Evolutionary conservation across 495 filamentous ascomycete genomes (phyloP), one percentile per base, ranked within the genome.

Genomic region (Penicillium herquei): DNA sequence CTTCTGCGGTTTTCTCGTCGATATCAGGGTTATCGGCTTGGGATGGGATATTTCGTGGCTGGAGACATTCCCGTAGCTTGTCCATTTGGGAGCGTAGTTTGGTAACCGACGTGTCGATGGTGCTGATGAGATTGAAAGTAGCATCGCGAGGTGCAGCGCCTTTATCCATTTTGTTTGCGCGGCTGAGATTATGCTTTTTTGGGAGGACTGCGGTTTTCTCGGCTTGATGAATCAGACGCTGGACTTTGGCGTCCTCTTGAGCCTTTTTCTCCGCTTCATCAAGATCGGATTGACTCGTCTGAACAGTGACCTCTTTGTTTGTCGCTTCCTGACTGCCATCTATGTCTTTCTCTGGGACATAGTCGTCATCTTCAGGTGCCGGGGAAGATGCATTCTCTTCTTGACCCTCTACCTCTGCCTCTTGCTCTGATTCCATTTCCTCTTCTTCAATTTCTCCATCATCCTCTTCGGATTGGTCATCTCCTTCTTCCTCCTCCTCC

Each of bases 241-340:
- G 77, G 4, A 90, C 83, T 57, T 74, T 81, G 39, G 81, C 82
- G 56, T 91, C 87, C 68, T 90, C 85, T 55, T 75, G 73, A 11
- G 79, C 78, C 60, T 84, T 89, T 60, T 87, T 84, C 47, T 84
- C 78, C 16, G 78, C 78, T 54, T 87, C 84, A 39, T 83, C 76
- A 42, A 89, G 69, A 59, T 81, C 80, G 26, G 85, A 78, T 10
- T 76, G 73, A 21, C 81, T 74, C 32, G 54, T 52, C 9, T 57
- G 61, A 39, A 62, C 59, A 2, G 40, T 49, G 6, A 56, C 34
- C 41, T 57, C 43, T 14, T 55, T 62, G 13, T 62, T 49, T 3
- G 54, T 43, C n/a, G 50, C 6, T 54, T 67, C 55, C 21, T 59
- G 49, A 10, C 57, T 53, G 10, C 47, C 49, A 39, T 54, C 34